Percentiles rank a stretch among this genome's conserved stretches.
These are phyloP conservation scores for Podospora pseudocomata DNA, from an alignment of 495 filamentous ascomycete species.

Conservation along the genomic window DNA sequence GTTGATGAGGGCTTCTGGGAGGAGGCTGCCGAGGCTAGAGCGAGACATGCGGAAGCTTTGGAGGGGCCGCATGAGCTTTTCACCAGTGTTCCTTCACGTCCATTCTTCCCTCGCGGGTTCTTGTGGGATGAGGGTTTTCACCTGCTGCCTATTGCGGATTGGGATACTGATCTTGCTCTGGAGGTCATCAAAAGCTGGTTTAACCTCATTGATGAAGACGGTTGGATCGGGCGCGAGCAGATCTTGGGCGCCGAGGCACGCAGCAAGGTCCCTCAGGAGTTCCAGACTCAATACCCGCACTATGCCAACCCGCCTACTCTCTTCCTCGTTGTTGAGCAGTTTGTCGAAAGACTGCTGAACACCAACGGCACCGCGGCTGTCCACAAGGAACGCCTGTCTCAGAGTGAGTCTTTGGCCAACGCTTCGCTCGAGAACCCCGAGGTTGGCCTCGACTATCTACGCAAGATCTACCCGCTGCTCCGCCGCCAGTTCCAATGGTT, in stretches of 20 bases:
- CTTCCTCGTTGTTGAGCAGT: slow-evolving; percentile 79
- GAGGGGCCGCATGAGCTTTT: slow-evolving; percentile 89
- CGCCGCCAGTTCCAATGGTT: slow-evolving; percentile 93
- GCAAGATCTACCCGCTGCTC: slow-evolving; percentile 83
- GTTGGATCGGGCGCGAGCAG: slow-evolving; percentile 96
- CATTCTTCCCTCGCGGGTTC: slow-evolving; percentile 96
- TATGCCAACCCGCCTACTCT: slow-evolving; percentile 98
- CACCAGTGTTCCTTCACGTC: slow-evolving; percentile 86
- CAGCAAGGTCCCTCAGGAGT: slow-evolving; percentile 93
- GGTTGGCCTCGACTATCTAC: slow-evolving; percentile 68
- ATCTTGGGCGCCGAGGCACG: slow-evolving; percentile 92
- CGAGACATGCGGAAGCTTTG: slow-evolving; percentile 56
- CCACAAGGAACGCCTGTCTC: slow-evolving; percentile 33
- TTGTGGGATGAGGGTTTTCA: slow-evolving; percentile 99
- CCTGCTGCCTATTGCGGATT: slow-evolving; percentile 85
- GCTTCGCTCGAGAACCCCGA: slow-evolving; percentile 64
- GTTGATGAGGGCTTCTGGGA: slow-evolving; percentile 98
- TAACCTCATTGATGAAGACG: slow-evolving; percentile 91
- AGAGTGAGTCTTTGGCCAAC: slow-evolving; percentile 43
- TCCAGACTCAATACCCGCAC: slow-evolving; percentile 94
- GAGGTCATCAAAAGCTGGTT: slow-evolving; percentile 96
- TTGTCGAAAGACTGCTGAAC: slow-evolving; percentile 67
- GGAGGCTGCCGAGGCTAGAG: slow-evolving; percentile 70
- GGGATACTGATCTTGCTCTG: slow-evolving; percentile 86
- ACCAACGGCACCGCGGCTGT: slow-evolving; percentile 37